These are phyloP conservation scores for Chrysanthemum lavandulifolium DNA, from an alignment of 129 eudicot genomes.

Conservation along the genomic window DNA sequence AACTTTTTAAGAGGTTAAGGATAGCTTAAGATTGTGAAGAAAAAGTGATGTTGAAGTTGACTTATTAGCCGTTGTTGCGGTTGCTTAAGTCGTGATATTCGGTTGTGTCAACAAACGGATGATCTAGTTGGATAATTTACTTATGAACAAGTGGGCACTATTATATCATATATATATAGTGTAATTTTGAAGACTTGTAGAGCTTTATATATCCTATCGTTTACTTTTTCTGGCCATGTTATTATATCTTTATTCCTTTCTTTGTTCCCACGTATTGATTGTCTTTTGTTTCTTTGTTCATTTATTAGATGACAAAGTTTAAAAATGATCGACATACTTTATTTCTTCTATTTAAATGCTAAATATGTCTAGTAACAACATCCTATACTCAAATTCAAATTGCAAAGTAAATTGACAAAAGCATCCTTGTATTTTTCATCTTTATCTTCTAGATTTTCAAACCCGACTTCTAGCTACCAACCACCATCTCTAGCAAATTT, in stretches of 20 bases:
- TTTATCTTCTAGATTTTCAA: too few relatives aligned
- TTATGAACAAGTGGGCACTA: slow-evolving; percentile 21
- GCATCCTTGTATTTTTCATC: too few relatives aligned
- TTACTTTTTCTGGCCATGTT: background rate
- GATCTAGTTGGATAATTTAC: slow-evolving; percentile 5
- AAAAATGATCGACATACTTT: too few relatives aligned
- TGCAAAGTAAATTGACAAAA: too few relatives aligned
- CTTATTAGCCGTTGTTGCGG: slow-evolving; percentile 11
- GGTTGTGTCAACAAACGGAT: background rate
- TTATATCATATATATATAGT: background rate
- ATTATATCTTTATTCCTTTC: background rate
- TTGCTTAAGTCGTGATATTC: slow-evolving; percentile 11
- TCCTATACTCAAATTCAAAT: too few relatives aligned
- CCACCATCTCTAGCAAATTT: too few relatives aligned
- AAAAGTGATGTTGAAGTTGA: slow-evolving; percentile 10
- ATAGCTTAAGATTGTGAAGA: background rate
- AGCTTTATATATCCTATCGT: background rate
- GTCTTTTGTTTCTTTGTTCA: background rate
- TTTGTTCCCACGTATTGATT: background rate
- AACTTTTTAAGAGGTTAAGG: background rate
- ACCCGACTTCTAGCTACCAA: too few relatives aligned
- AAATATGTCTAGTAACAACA: too few relatives aligned
- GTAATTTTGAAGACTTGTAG: slow-evolving; percentile 3
- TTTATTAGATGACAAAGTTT: too few relatives aligned
- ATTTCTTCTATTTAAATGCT: too few relatives aligned